Conservation (phyloP, 129 eudicot species). For the Arctium minus region DNA sequence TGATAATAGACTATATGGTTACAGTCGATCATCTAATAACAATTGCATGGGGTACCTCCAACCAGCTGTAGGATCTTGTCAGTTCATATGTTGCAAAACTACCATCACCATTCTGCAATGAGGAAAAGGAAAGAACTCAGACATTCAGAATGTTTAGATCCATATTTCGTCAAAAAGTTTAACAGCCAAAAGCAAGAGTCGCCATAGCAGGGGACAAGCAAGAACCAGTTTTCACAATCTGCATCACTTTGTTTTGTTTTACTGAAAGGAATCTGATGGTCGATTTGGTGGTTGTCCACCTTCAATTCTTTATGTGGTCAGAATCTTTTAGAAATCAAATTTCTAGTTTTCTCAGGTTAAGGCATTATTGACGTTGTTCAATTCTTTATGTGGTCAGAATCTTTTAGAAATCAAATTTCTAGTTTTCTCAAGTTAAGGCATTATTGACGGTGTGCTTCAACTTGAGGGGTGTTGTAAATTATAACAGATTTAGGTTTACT, state of each 20-base stretch:
- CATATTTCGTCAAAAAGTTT: not conserved
- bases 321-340: not conserved
- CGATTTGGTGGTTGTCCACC: not conserved
- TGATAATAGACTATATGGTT: not conserved
- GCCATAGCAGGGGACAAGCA: not conserved
- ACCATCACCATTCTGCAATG: slow-evolving; percentile 71
- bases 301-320: not conserved
- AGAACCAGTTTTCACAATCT: not conserved
- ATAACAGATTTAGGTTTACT: not conserved
- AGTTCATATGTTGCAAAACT: slow-evolving; percentile 97
- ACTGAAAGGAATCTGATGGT: not conserved
- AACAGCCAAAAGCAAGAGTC: not conserved
- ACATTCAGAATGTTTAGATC: slow-evolving; percentile 8
- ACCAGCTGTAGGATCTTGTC: slow-evolving; percentile 88
- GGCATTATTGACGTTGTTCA: not conserved
- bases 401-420: not conserved
- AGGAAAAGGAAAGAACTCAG: slow-evolving; percentile 11
- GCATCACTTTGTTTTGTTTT: not conserved
- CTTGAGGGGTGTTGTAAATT: not conserved
- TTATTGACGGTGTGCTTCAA: not conserved
- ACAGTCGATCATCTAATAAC: not conserved
- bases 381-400: not conserved
- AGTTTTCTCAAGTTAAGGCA: not conserved
- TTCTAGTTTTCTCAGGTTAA: not conserved
- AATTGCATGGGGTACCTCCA: slow-evolving; percentile 60